Base-by-base conservation (phyloP, 2,329 filamentous ascomycete species). In the Sclerotinia minor region DNA sequence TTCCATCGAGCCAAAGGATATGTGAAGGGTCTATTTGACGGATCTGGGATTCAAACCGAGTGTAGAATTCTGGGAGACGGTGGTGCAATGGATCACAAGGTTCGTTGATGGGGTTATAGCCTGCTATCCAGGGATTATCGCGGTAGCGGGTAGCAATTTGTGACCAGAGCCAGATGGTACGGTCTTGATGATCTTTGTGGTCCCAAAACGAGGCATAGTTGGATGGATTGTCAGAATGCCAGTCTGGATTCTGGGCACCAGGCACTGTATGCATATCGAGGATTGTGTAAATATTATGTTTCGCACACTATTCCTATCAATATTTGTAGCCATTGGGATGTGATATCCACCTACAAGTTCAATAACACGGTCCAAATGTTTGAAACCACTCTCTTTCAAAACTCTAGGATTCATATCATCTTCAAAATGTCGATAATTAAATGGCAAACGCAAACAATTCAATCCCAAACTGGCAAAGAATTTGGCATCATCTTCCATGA, bases 401-500 rank as follows among this genome's bases (percentile, higher is more conserved):
- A 82, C 80, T 8, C 79, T 73, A 0, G 83, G 83, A 68, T 84
- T 81, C 77, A 81, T 79, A 66, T 84, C 81, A 69, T 85, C 82
- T 68, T 84, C 82, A 47, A 85, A 84, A 71, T 85, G 83, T 0
- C 82, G 81, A 72, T 87, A 87, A 73, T 88, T 88, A 76, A 89
- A 87, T 0, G 86, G 85, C 3, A 89, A 76, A 0, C 86, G 81
- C 3, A 88, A 78, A 73, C 84, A 88, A 74, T 87, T 88, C 26
- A 88, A 76, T 0, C 83, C 84, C 2, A 85, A 73, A 0, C 79
- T 83, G 1, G 84, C 81, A 71, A 86, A 85, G 76, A 86, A 87
- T 44, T 82, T 81, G 26, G 86, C 85, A 69, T 89, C 86, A 0
- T 79, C 78, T 21, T 85, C 83, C 8, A 82, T 84, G 76, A 87